Conservation (phyloP, 2,329 filamentous ascomycete species). For the Epichloe bromicola region DNA sequence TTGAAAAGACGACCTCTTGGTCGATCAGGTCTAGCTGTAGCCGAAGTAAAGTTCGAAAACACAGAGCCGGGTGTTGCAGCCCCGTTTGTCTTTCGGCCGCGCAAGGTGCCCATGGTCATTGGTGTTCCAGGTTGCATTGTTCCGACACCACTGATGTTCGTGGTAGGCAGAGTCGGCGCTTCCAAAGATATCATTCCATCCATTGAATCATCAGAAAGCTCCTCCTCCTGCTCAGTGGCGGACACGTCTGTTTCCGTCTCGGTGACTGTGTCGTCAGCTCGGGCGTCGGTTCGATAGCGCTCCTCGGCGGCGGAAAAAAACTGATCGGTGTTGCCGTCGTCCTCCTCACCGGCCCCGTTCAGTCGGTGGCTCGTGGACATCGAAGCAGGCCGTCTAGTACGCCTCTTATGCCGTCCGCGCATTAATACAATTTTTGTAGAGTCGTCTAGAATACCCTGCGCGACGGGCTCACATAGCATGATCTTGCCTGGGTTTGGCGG, state of each 20-base stretch:
- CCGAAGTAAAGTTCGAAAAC: conserved; percentile 76
- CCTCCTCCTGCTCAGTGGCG: conserved; percentile 54
- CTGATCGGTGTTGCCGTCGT: conserved; percentile 75
- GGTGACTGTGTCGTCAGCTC: conserved; percentile 44
- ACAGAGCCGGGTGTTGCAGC: conserved; percentile 76
- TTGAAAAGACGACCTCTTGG: conserved; percentile 72
- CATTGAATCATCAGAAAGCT: conserved; percentile 76
- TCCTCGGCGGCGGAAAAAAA: conserved; percentile 86
- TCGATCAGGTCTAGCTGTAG: conserved; percentile 62
- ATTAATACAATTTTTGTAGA: conserved; percentile 76
- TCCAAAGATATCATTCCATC: conserved; percentile 89
- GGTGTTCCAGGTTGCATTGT: conserved; percentile 73
- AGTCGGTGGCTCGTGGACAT: conserved; percentile 29
- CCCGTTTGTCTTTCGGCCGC: conserved; percentile 54
- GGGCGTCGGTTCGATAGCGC: conserved; percentile 44
- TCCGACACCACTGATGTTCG: conserved; percentile 65
- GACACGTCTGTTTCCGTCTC: conserved; percentile 53
- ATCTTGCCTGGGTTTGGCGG: conserved; percentile 77
- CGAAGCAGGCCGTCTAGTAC: conserved; percentile 31
- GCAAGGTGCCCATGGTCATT: conserved; percentile 48
- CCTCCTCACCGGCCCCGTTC: conserved; percentile 47
- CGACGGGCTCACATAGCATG: conserved; percentile 85
- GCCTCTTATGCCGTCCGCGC: conserved; percentile 45
- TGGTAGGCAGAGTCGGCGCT: conserved; percentile 64
- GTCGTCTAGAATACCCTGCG: conserved; percentile 68